These are phyloP conservation scores for Lactarius indigo DNA, from an alignment of 768 basidiomycete genomes.

Conservation along the genomic window DNA sequence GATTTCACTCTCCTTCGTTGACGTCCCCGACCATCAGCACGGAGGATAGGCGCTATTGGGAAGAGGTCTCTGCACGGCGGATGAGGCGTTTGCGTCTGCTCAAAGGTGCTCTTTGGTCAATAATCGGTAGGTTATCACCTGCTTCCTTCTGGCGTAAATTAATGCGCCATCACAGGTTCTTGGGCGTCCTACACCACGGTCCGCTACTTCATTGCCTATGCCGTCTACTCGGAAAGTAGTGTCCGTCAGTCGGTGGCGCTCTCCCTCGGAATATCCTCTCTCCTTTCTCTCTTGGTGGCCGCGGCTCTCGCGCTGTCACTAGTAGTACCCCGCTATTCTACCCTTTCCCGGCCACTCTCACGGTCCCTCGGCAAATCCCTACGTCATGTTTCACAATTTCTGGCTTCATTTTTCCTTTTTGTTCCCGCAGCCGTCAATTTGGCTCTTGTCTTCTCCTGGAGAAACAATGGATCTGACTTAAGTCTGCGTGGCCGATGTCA, in stretches of 20 bases:
- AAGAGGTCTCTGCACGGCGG: slow-evolving; percentile 31
- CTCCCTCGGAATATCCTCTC: slow-evolving; percentile 47
- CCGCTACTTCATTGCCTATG: slow-evolving; percentile 64
- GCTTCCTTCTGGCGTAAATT: not conserved
- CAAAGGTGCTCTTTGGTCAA: slow-evolving; percentile 31
- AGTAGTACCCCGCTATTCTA: slow-evolving; percentile 35
- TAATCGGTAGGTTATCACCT: slow-evolving; percentile 36
- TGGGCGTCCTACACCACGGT: slow-evolving; percentile 63
- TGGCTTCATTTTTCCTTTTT: slow-evolving; percentile 39
- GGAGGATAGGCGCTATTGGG: slow-evolving; percentile 34
- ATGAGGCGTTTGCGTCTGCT: slow-evolving; percentile 36
- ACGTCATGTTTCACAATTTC: slow-evolving; percentile 43
- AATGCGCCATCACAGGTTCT: slow-evolving; percentile 36
- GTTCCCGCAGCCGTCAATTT: slow-evolving; percentile 54
- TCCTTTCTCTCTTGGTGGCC: slow-evolving; percentile 34
- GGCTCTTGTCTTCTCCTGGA: slow-evolving; percentile 53
- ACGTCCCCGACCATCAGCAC: slow-evolving; percentile 32
- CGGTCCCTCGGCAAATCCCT: slow-evolving; percentile 33
- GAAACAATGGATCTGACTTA: slow-evolving; percentile 38
- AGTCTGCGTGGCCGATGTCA: slow-evolving; percentile 46
- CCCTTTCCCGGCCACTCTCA: slow-evolving; percentile 32
- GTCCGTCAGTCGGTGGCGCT: slow-evolving; percentile 44
- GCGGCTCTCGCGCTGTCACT: slow-evolving; percentile 30
- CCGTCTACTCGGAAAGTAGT: slow-evolving; percentile 36
- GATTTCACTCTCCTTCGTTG: slow-evolving; percentile 31